Evolutionary conservation across 1,284 basidiomycete genomes (phyloP).

Genomic region (Wolfiporia cocos): DNA sequence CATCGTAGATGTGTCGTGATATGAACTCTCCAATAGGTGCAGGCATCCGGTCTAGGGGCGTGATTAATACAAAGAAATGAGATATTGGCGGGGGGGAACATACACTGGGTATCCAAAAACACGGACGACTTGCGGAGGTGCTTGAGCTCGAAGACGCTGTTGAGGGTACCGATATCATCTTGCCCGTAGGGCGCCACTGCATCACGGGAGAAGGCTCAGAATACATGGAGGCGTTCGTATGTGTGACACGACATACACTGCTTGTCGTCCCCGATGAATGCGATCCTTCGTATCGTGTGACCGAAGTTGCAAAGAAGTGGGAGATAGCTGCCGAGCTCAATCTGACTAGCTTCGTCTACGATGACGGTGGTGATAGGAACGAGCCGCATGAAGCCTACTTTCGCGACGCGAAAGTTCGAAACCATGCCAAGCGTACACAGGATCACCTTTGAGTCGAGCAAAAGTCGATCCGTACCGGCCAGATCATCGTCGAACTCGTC

Average conservation of each 20-base stretch:
- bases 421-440: slow-evolving; percentile 71
- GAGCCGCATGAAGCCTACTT: slow-evolving; percentile 11
- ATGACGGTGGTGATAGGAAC: slow-evolving; percentile 40
- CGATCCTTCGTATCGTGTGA: slow-evolving; percentile 24
- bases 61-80: too few species aligned
- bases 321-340: slow-evolving; percentile 36
- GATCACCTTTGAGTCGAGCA: slow-evolving; percentile 42
- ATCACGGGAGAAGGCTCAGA: neutral
- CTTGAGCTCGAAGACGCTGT: slow-evolving; percentile 41
- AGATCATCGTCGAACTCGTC: slow-evolving; percentile 29
- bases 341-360: slow-evolving; percentile 45
- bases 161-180: slow-evolving; percentile 31
- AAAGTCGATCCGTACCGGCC: slow-evolving; percentile 13
- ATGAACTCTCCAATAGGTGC: slow-evolving; percentile 40
- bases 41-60: slow-evolving; percentile 44
- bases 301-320: slow-evolving; percentile 26
- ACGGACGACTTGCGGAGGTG: slow-evolving; percentile 29
- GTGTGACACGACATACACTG: slow-evolving; percentile 30
- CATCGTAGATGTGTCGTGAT: slow-evolving; percentile 35
- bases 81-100: slow-evolving; percentile 4
- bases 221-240: neutral
- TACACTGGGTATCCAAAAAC: slow-evolving; percentile 43
- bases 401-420: slow-evolving; percentile 31
- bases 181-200: slow-evolving; percentile 44
- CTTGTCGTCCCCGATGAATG: slow-evolving; percentile 42